Conservation (phyloP, 2,329 filamentous ascomycete genomes). For the Harringtonia aguacate region DNA sequence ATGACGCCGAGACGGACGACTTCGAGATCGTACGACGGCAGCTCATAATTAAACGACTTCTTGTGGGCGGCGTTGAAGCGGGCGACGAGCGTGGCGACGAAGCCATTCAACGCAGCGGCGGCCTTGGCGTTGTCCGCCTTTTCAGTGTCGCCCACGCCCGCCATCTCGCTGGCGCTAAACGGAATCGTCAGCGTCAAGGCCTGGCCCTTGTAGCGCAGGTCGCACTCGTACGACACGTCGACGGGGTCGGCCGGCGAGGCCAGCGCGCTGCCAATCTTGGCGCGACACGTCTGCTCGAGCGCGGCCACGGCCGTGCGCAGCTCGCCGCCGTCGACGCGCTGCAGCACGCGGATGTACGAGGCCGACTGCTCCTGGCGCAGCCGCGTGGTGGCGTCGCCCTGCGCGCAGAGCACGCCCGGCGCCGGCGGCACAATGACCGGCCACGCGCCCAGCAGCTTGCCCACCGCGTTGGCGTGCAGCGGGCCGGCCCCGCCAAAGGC, state of each 20-base stretch:
- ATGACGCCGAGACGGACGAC: slow-evolving; percentile 35
- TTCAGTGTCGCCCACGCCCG: slow-evolving; percentile 14
- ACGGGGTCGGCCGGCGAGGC: slow-evolving; percentile 14
- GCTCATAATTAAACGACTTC: slow-evolving; percentile 33
- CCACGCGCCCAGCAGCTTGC: slow-evolving; percentile 36
- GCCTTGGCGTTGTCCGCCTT: too few species aligned
- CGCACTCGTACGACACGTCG: slow-evolving; percentile 32
- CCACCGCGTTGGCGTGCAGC: slow-evolving; percentile 38
- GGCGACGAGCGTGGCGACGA: background rate
- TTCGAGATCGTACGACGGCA: slow-evolving; percentile 32
- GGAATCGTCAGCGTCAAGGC: slow-evolving; percentile 24
- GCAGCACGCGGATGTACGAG: slow-evolving; percentile 31
- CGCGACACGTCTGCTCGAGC: slow-evolving; percentile 24
- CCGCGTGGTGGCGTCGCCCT: slow-evolving; percentile 37
- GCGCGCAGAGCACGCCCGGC: slow-evolving; percentile 37
- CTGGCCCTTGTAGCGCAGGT: slow-evolving; percentile 37
- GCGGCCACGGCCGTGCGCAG: slow-evolving; percentile 20
- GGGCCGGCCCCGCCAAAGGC: slow-evolving; percentile 40
- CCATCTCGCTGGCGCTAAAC: slow-evolving; percentile 23
- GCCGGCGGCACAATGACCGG: slow-evolving; percentile 41
- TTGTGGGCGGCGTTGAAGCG: slow-evolving; percentile 31
- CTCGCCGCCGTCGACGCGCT: slow-evolving; percentile 22
- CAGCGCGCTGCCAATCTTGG: slow-evolving; percentile 20
- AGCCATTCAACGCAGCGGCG: too few species aligned
- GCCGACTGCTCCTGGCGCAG: slow-evolving; percentile 33